phyloP scores from a whole-genome alignment of 2,329 filamentous ascomycete genomes.

The Chaetomiaceae sp. region DNA sequence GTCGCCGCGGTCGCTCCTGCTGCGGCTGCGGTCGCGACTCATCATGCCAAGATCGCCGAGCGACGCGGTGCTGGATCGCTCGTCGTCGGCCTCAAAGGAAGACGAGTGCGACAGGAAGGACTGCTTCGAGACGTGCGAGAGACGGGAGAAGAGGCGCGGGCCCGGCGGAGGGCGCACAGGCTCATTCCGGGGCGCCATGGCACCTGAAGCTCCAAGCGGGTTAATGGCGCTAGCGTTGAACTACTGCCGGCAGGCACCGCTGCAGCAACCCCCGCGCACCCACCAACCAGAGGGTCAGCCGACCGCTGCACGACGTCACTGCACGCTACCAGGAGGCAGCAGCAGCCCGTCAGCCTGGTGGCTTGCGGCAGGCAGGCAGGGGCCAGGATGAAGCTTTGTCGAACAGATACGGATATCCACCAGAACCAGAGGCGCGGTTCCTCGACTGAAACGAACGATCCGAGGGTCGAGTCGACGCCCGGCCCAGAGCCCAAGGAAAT shows the following conservation, averaged over 20 bases:
- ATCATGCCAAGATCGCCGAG: conserved; percentile 25
- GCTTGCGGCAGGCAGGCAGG: too few species aligned
- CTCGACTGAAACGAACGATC: too few species aligned
- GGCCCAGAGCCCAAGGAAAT: too few species aligned
- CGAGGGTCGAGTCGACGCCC: too few species aligned
- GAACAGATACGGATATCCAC: too few species aligned
- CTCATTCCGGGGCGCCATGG: conserved; percentile 34
- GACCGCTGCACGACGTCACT: conserved; percentile 4
- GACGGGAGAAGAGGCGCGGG: conserved; percentile 43
- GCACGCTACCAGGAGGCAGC: background rate
- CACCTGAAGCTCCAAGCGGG: conserved; percentile 1
- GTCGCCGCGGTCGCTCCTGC: conserved; percentile 34
- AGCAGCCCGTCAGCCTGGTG: too few species aligned
- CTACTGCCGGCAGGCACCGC: conserved; percentile 13
- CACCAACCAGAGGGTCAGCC: background rate
- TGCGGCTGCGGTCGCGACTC: conserved; percentile 32
- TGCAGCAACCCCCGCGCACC: conserved; percentile 14
- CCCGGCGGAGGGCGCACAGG: conserved; percentile 36
- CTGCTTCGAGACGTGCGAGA: conserved; percentile 47
- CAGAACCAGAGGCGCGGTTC: too few species aligned
- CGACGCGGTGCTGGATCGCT: conserved; percentile 44
- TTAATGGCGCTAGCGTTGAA: background rate
- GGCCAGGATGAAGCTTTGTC: background rate
- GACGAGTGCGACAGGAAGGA: conserved; percentile 56
- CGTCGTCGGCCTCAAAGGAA: conserved; percentile 64